Evolutionary conservation across 2,329 filamentous ascomycete genomes (phyloP), one percentile per base, ranked within the genome.

Genomic region (Triangularia setosa): DNA sequence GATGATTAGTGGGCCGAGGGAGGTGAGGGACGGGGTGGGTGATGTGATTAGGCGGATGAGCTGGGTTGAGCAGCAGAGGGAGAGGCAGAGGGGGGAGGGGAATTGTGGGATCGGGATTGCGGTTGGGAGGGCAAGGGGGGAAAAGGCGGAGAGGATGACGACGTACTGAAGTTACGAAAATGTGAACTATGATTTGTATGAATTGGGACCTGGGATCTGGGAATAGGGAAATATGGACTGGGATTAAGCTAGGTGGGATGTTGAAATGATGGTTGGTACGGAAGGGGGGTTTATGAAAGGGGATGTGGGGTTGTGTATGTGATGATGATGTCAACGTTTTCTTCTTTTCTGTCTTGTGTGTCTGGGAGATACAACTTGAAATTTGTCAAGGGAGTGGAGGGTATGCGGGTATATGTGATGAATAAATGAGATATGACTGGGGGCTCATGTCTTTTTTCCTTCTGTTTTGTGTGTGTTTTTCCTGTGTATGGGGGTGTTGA

Each of bases 1-100:
- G 68, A 87, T 81, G 73, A 89, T 89, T 54, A 87, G 85, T 65
- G 81, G 79, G 4, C 87, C 87, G 0, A 80, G 76, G 24, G 83
- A 86, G 70, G 84, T 87, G 21, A 77, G 84, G 25, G 84, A 87
- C 67, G 84, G 84, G 3, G 82, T 87, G 2, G 83, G 80, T 14
- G 84, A 87, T 28, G 80, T 87, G 57, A 81, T 87, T 55, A 77
- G 81, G 58, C 76, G 79, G 35, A 79, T 76, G 48, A 78, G 75
- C 40, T 78, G 78, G 65, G 75, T 74, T 59, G 77, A 66, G 21
- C 58, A 69, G 33, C 58, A 55, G 40, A 48, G 40, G 40, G n/a
- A 48, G 18, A 48, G 40, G 40, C n/a, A 48, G 40, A 48, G 35
- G 35, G 35, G 14, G 35, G 14, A 14, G 3, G 30, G 14, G n/a